Evolutionary conservation across 2,329 filamentous ascomycete species (phyloP), one percentile per base, ranked within the genome.

Genomic region (Fusarium concolor): DNA sequence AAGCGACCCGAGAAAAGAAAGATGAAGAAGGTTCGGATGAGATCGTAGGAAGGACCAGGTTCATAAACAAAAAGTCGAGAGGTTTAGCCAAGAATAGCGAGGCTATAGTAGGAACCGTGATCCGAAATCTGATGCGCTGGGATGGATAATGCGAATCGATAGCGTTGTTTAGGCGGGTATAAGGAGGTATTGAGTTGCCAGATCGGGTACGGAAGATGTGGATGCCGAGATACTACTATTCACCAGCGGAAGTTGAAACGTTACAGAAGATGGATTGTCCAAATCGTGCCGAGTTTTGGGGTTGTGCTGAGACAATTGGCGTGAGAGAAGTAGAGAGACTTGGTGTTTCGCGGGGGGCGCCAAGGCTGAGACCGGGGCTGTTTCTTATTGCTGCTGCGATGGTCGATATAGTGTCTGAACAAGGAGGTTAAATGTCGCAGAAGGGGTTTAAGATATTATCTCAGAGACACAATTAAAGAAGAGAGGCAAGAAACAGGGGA

Each of bases 201-300:
- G 53, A 59, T 49, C 61, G 37, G 52, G 52, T 38, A 58, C 70
- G 70, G 71, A 62, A 60, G 35, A 45, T 60, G 43, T 39, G 38
- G 46, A 50, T 60, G 67, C 71, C 71, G 71, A 67, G 67, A 59
- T 44, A 20, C 37, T 47, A 33, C 45, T 55, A 56, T 56, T 61
- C 55, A 58, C 57, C 62, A 65, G 58, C 42, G 43, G 61, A 49
- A 62, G 69, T 73, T 74, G 71, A 74, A 62, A 74, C 72, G 72
- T 73, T 60, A 68, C 64, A 72, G 64, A 63, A 43, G 42, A 22
- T 54, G 33, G 33, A 35, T 35, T 17, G 17, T 9, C 33, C 33
- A 35, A 44, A 54, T 47, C 41, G 58, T 53, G 60, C 61, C 45
- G 42, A 62, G 65, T 62, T 67, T 62, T 56, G 55, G 31, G 62